Percentiles rank a stretch among this genome's conserved stretches.
Conservation (phyloP, 1,284 basidiomycete species). For the Malassezia arunalokei region DNA sequence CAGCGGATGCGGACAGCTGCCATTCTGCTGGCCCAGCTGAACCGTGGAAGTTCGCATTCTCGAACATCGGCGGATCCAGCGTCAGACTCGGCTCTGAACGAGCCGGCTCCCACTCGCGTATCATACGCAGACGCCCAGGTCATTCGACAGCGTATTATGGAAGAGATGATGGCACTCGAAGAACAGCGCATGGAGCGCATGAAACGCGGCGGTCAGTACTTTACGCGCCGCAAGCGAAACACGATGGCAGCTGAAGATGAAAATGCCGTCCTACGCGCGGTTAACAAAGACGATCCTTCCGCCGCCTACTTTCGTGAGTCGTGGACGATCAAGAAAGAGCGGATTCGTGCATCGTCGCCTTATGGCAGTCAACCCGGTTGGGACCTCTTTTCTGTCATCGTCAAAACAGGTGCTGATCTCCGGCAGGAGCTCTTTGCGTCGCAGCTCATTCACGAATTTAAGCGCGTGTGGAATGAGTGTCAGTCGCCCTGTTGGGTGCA, state of each 20-base stretch:
- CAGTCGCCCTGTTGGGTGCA: conserved; percentile 36
- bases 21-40: conserved; percentile 94
- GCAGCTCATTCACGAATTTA: conserved; percentile 84
- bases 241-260: conserved; percentile 61
- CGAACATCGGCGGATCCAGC: not conserved
- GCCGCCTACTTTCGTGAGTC: conserved; percentile 83
- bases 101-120: conserved; percentile 16
- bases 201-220: conserved; percentile 53
- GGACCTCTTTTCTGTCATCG: conserved; percentile 84
- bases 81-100: conserved; percentile 5
- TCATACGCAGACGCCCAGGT: conserved; percentile 51
- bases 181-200: conserved; percentile 92
- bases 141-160: conserved; percentile 92
- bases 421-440: conserved; percentile 95
- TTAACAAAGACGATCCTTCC: conserved; percentile 91
- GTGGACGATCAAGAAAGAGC: conserved; percentile 85
- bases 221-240: conserved; percentile 35
- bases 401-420: conserved; percentile 93
- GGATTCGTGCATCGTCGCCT: conserved; percentile 80
- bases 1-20: conserved; percentile 96
- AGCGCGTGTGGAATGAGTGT: conserved; percentile 76
- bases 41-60: conserved; percentile 42
- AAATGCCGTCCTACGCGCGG: conserved; percentile 67
- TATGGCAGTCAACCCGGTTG: conserved; percentile 80
- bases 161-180: conserved; percentile 92